A percentile compares a stretch with the other conserved stretches of the same genome.
Evolutionary conservation across 257 asterid genomes (phyloP).

Genomic region (Solanum paucissectum): DNA sequence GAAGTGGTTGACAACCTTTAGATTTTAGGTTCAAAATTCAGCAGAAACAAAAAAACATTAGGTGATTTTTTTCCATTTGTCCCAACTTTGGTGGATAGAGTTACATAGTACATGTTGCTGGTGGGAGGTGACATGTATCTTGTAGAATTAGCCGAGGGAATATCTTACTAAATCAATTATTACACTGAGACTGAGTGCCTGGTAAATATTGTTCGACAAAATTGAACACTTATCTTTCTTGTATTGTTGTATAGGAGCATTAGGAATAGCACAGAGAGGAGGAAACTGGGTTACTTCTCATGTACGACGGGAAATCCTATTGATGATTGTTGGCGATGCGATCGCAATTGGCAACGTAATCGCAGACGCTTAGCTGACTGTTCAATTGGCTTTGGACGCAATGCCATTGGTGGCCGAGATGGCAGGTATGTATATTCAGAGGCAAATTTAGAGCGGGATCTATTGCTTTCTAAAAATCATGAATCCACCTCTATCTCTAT

Average conservation of each 20-base stretch:
- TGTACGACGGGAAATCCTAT: constrained; percentile 76
- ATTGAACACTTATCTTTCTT: background rate
- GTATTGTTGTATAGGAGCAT: constrained; percentile 38
- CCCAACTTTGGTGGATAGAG: fast-evolving
- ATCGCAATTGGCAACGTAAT: constrained; percentile 49
- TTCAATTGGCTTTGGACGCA: constrained; percentile 78
- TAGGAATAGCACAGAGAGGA: constrained; percentile 58
- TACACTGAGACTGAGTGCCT: background rate
- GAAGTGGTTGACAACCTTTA: background rate
- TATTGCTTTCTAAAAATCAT: background rate
- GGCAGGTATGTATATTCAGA: constrained; percentile 20
- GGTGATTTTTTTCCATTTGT: background rate
- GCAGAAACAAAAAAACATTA: no score
- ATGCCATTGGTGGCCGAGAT: constrained; percentile 77
- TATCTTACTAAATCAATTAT: background rate
- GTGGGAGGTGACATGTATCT: background rate
- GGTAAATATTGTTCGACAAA: background rate
- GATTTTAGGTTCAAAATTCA: no score
- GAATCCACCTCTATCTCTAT: background rate
- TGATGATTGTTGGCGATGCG: constrained; percentile 93
- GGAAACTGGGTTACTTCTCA: constrained; percentile 69
- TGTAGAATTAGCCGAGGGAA: fast-evolving
- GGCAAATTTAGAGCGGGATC: background rate
- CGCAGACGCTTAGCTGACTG: constrained; percentile 82
- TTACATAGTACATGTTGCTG: fast-evolving